A percentile compares a stretch with the other conserved stretches of the same genome.
Conservation (phyloP, 2,329 filamentous ascomycete genomes). For the Rosellinia necatrix region DNA sequence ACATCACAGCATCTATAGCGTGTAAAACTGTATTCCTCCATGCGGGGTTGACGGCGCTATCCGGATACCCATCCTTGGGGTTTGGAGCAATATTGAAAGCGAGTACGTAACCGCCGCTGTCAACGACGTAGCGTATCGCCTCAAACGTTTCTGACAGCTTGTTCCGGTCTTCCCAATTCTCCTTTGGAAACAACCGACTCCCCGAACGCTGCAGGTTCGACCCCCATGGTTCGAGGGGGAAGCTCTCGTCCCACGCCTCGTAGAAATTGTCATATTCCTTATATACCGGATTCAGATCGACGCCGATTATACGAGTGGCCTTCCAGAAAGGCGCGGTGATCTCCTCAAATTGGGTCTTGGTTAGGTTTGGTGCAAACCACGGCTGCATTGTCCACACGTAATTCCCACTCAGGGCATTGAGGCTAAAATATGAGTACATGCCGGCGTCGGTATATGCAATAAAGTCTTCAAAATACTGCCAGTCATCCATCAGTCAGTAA, state of each 20-base stretch:
- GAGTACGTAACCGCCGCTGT: constrained; percentile 40
- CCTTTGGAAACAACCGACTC: constrained; percentile 48
- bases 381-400: constrained; percentile 39
- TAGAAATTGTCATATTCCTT: constrained; percentile 47
- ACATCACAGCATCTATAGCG: constrained; percentile 30
- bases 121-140: constrained; percentile 42
- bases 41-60: constrained; percentile 45
- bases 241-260: constrained; percentile 36
- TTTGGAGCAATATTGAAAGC: constrained; percentile 35
- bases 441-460: constrained; percentile 42
- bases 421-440: constrained; percentile 42
- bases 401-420: constrained; percentile 30
- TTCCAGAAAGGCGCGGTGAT: constrained; percentile 42
- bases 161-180: constrained; percentile 45
- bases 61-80: constrained; percentile 36
- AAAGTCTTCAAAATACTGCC: constrained; percentile 37
- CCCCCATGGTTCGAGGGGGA: constrained; percentile 38
- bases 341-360: constrained; percentile 29
- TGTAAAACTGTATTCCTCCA: constrained; percentile 44
- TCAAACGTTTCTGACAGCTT: constrained; percentile 41
- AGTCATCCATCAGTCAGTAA: not conserved
- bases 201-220: constrained; percentile 41
- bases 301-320: constrained; percentile 33
- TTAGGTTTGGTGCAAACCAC: constrained; percentile 41
- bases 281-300: constrained; percentile 46